These are phyloP conservation scores for Lactarius akahatsu DNA, from an alignment of 768 basidiomycete genomes.

Conservation along the genomic window DNA sequence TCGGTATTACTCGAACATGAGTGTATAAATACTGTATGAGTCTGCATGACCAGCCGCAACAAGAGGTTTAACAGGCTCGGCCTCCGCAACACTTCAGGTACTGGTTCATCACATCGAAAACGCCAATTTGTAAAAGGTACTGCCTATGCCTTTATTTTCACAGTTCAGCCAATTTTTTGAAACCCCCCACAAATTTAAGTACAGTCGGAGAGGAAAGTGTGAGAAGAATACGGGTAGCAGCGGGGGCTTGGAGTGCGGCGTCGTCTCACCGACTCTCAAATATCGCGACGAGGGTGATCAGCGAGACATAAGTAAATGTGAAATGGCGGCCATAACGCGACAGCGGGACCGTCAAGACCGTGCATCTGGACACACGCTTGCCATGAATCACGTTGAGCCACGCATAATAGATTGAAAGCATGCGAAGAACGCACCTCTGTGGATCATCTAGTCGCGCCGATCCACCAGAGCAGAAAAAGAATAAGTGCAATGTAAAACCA, in stretches of 20 bases:
- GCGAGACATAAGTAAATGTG: conserved; percentile 73
- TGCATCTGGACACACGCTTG: conserved; percentile 50
- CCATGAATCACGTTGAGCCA: too few relatives aligned
- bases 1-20: too few relatives aligned
- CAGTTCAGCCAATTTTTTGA: too few relatives aligned
- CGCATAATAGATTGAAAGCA: not conserved
- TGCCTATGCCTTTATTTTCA: too few relatives aligned
- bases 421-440: conserved; percentile 55
- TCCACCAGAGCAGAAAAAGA: conserved; percentile 60
- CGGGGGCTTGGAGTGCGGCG: not conserved
- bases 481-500: conserved; percentile 81
- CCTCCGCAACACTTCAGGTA: too few relatives aligned
- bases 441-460: conserved; percentile 76
- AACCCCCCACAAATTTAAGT: too few relatives aligned
- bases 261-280: conserved; percentile 40
- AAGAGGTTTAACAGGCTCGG: too few relatives aligned
- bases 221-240: not conserved
- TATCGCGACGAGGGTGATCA: conserved; percentile 70
- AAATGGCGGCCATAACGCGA: conserved; percentile 66
- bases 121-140: too few relatives aligned
- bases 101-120: too few relatives aligned
- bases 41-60: too few relatives aligned
- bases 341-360: conserved; percentile 72
- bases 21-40: too few relatives aligned
- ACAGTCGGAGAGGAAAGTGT: too few relatives aligned